These are phyloP conservation scores for Forsythia suspensa DNA, from an alignment of 257 asterid genomes.

Conservation along the genomic window DNA sequence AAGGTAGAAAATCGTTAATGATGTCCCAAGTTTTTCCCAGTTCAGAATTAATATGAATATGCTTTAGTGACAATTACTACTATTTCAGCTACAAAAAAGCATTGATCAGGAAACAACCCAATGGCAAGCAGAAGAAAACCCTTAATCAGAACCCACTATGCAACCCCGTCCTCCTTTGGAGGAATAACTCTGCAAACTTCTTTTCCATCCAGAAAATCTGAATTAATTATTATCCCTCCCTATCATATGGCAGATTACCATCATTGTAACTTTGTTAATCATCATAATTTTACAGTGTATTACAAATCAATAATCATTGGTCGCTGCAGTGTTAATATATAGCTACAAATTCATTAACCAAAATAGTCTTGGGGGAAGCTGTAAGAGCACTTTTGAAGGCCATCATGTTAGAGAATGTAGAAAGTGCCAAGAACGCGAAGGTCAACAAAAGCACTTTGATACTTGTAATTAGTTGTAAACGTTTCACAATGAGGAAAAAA, in stretches of 20 bases:
- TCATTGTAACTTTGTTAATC: not conserved
- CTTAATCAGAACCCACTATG: not conserved
- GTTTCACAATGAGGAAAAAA: not conserved
- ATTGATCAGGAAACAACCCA: not conserved
- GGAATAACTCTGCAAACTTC: not conserved
- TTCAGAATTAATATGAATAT: not conserved
- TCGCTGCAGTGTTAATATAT: not conserved
- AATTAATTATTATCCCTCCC: no score
- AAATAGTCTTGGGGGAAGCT: not conserved
- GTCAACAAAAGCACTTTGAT: not conserved
- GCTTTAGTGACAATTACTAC: not conserved
- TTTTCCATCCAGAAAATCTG: not conserved
- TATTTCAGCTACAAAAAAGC: not conserved
- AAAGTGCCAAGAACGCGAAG: not conserved
- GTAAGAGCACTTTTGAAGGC: constrained; percentile 1
- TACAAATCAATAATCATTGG: not conserved
- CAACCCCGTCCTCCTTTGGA: not conserved
- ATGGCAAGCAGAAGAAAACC: constrained; percentile 3
- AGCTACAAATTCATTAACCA: not conserved
- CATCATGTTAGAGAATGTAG: not conserved
- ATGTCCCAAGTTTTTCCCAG: constrained; percentile 1
- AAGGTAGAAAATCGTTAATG: constrained; percentile 13
- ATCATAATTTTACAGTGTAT: not conserved
- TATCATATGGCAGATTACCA: not conserved
- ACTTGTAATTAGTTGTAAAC: not conserved